Evolutionary conservation across 495 filamentous ascomycete species (phyloP), one percentile per base, ranked within the genome.

Genomic region (Bombardia bombarda): DNA sequence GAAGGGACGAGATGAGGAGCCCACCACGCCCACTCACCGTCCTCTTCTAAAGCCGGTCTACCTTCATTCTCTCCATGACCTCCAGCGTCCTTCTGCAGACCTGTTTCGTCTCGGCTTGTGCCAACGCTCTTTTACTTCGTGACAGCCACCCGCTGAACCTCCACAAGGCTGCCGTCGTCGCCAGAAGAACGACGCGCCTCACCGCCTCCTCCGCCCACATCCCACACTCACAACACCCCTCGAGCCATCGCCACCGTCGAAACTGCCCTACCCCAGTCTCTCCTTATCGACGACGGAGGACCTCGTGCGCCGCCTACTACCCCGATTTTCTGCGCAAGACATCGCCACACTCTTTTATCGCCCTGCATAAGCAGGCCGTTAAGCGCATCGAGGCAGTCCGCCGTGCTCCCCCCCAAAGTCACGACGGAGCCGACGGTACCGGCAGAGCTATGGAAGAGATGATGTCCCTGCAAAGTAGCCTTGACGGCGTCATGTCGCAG

Each of bases 71-170:
- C 47, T 43, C 53, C 50, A 67, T 65, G 61, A 65, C 55, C 54
- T 57, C 54, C 44, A 41, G 43, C 47, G 50, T 44, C 42, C 49
- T 63, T 43, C 34, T 65, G 23, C 46, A 49, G 34, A 58, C 53
- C 33, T 65, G 61, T 49, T 53, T 56, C 42, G 40, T 61, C 32
- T 58, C 54, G 55, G 52, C 55, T 32, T 58, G 52, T 46, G 51
- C 57, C 42, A 53, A 54, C 59, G 37, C 61, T 61, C 63, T 63
- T 52, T 61, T 60, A 35, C 48, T 56, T 31, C 49, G 57, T 42
- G 59, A 65, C 47, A 56, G 47, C 34, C 51, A 55, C 21, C 46
- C 48, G 40, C 45, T 62, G 36, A 53, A 55, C 48, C 21, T 55
- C 30, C 42, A 57, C 56, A 63, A 57, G 54, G 61, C 57, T 26